Conservation (phyloP, 2,329 filamentous ascomycete genomes). For the Alternaria angustiovoidea region DNA sequence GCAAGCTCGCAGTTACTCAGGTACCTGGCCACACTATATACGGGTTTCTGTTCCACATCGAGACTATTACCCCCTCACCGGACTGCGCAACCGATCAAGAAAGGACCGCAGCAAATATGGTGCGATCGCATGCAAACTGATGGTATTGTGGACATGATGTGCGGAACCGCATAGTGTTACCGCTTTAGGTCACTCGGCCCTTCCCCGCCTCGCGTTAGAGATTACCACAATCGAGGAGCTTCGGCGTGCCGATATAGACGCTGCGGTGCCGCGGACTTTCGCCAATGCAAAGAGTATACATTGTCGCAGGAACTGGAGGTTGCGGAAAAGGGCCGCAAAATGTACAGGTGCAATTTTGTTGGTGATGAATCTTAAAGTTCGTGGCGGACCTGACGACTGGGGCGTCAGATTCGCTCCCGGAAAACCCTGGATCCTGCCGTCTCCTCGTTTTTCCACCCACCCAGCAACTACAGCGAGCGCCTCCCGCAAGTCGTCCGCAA, state of each 20-base stretch:
- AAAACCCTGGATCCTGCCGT: background rate
- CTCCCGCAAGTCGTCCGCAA: background rate
- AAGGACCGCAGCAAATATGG: background rate
- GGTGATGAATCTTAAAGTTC: background rate
- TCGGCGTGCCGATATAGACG: background rate
- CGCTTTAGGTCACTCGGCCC: slow-evolving; percentile 21
- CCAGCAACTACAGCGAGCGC: background rate
- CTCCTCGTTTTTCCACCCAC: background rate
- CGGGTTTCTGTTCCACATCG: background rate
- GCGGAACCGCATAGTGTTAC: slow-evolving; percentile 27
- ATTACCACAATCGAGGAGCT: background rate
- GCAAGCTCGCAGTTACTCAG: background rate
- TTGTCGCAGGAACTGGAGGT: background rate
- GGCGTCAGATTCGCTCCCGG: background rate
- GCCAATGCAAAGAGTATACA: background rate
- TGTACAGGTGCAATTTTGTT: background rate
- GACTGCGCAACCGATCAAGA: slow-evolving; percentile 18
- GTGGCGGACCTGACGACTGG: background rate
- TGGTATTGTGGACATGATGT: slow-evolving; percentile 15
- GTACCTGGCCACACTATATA: slow-evolving; percentile 9
- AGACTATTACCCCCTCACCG: slow-evolving; percentile 18
- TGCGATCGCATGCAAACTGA: slow-evolving; percentile 17
- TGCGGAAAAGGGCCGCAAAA: background rate
- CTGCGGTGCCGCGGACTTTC: background rate
- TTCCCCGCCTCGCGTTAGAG: slow-evolving; percentile 15